Conservation (phyloP, 768 basidiomycete genomes). For the Lactarius psammicola region DNA sequence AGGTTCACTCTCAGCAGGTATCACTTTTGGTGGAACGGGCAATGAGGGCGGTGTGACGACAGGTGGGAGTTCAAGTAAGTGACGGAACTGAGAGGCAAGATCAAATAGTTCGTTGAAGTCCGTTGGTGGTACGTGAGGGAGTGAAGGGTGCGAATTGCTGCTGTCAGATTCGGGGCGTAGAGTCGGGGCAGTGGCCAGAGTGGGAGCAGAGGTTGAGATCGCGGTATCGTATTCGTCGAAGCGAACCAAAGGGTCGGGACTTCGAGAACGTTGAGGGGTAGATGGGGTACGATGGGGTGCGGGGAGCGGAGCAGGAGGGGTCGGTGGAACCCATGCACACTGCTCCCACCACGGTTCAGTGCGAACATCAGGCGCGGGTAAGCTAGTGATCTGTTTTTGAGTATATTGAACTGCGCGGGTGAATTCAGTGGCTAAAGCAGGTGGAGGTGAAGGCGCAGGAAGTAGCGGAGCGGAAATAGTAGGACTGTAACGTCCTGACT, state of each 20-base stretch:
- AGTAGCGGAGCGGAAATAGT: conserved; percentile 16
- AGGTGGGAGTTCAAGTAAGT: conserved; percentile 28
- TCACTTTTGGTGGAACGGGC: not conserved
- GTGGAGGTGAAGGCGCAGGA: conserved; percentile 24
- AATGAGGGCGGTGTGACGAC: conserved; percentile 14
- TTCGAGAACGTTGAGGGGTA: conserved; percentile 12
- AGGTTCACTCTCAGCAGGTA: not conserved
- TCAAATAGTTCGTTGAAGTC: conserved; percentile 30
- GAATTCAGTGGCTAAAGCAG: conserved; percentile 18
- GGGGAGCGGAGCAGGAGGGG: conserved; percentile 19
- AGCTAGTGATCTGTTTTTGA: too few relatives aligned
- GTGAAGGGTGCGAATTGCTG: conserved; percentile 8
- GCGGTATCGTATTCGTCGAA: conserved; percentile 9
- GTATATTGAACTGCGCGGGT: conserved; percentile 9
- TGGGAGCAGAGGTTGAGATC: not conserved
- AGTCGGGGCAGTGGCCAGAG: not conserved
- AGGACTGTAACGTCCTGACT: not conserved
- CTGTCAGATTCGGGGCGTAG: conserved; percentile 5
- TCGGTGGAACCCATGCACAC: conserved; percentile 20
- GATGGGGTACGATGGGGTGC: conserved; percentile 21
- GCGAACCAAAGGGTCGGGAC: conserved; percentile 15
- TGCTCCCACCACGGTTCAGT: conserved; percentile 22
- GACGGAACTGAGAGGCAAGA: conserved; percentile 29
- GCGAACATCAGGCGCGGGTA: too few relatives aligned
- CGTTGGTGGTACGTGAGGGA: conserved; percentile 27